Evolutionary conservation across 345 rosid species (phyloP).

Genomic region (Gossypium rotundifolium): DNA sequence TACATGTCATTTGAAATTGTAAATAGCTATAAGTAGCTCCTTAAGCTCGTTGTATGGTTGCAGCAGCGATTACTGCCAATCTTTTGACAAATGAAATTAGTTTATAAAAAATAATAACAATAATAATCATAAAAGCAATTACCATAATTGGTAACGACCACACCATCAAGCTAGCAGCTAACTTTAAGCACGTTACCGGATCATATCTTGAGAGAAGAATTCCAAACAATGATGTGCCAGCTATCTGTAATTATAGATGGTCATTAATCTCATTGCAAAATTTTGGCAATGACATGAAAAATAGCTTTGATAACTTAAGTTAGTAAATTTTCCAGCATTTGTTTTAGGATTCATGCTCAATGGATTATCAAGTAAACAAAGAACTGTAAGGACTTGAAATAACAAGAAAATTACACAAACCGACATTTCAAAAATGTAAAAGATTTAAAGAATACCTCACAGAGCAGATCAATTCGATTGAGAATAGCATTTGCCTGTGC

Average conservation of each 20-base stretch:
- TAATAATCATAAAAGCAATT: constrained; percentile 13
- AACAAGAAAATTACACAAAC: neutral
- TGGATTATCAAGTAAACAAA: neutral
- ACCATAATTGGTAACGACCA: constrained; percentile 78
- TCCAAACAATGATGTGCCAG: constrained; percentile 80
- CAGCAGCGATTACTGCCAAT: too few species aligned
- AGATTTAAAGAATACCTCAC: constrained; percentile 53
- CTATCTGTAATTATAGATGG: constrained; percentile 47
- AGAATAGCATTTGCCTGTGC: constrained; percentile 95
- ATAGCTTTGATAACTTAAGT: neutral
- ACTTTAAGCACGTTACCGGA: constrained; percentile 79
- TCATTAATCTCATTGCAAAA: neutral
- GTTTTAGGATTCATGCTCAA: neutral
- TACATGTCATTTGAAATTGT: too few species aligned
- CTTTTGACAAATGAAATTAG: neutral
- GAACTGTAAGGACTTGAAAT: neutral
- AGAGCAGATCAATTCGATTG: constrained; percentile 78
- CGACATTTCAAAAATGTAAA: neutral
- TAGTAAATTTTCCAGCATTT: neutral
- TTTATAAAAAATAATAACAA: neutral
- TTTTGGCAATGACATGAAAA: constrained; percentile 1
- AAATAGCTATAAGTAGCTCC: too few species aligned
- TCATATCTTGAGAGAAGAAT: constrained; percentile 72
- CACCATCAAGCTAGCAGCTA: constrained; percentile 65
- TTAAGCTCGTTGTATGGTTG: too few species aligned